phyloP scores from a whole-genome alignment of 306 rosid genomes.

The Abrus pulchellus region DNA sequence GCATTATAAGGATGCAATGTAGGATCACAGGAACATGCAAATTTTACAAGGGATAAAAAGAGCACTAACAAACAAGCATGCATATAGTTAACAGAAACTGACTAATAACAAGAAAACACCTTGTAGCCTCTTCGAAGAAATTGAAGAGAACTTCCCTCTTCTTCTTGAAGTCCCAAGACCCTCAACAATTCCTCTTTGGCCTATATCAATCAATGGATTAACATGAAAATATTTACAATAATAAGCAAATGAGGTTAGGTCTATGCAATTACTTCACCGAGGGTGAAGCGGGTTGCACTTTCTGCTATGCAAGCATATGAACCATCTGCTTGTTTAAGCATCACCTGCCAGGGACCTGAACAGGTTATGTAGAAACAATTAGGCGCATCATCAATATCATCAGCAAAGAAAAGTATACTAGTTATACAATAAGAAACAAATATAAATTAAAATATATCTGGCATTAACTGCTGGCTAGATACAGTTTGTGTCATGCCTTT shows the following conservation, averaged over 20 bases:
- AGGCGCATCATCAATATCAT: constrained; percentile 29
- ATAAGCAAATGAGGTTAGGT: constrained; percentile 46
- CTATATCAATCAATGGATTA: constrained; percentile 63
- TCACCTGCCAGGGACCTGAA: constrained; percentile 98
- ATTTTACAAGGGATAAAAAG: constrained; percentile 7
- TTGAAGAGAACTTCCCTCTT: constrained; percentile 89
- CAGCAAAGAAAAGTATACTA: constrained; percentile 17
- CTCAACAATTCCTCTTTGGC: constrained; percentile 90
- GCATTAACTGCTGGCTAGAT: constrained; percentile 28
- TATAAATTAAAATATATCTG: constrained; percentile 30
- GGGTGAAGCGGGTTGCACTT: constrained; percentile 88
- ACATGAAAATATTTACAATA: constrained; percentile 24
- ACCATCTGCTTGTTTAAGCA: constrained; percentile 96
- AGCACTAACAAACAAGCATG: constrained; percentile 27
- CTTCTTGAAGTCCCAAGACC: constrained; percentile 95
- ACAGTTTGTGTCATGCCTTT: constrained; percentile 10
- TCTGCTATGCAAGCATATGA: constrained; percentile 94
- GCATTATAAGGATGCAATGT: constrained; percentile 12
- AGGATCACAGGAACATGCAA: constrained; percentile 16
- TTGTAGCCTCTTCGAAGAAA: constrained; percentile 97
- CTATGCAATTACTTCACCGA: constrained; percentile 76
- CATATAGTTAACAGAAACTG: constrained; percentile 33
- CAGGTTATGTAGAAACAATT: constrained; percentile 37
- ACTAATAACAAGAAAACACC: constrained; percentile 57
- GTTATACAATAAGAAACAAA: constrained; percentile 31